A percentile compares a stretch with the other conserved stretches of the same genome.
Conservation (phyloP, 78 protist genomes). For the Neovahlkampfia damariscottae region DNA sequence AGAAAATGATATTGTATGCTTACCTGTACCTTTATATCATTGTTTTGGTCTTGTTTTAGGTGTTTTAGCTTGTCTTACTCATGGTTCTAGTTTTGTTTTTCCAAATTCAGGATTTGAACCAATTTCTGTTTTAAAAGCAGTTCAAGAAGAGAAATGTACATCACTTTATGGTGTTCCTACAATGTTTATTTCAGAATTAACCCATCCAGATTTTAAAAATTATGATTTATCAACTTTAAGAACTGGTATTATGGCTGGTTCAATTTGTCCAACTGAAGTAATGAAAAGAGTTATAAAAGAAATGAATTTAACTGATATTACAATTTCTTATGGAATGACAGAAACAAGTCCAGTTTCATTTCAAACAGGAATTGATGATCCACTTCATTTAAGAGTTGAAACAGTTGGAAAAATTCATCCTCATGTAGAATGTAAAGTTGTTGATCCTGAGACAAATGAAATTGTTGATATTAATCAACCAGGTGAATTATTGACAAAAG, state of each 20-base stretch:
- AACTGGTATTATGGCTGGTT: constrained; percentile 68
- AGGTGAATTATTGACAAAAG: constrained; percentile 49
- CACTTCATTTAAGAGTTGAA: background rate
- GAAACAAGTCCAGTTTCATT: constrained; percentile 57
- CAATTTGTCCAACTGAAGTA: constrained; percentile 37
- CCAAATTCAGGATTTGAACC: constrained; percentile 41
- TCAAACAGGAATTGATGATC: constrained; percentile 18
- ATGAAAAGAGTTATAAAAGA: constrained; percentile 26
- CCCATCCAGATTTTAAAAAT: background rate
- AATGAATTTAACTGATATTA: constrained; percentile 29
- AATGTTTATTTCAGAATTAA: constrained; percentile 44
- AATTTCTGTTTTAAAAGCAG: constrained; percentile 16
- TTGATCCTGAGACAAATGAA: constrained; percentile 5
- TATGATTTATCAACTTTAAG: constrained; percentile 25
- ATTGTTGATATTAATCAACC: constrained; percentile 2
- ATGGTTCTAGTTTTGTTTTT: constrained; percentile 22
- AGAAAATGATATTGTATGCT: constrained; percentile 21
- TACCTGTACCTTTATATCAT: constrained; percentile 74
- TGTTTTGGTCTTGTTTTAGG: constrained; percentile 61
- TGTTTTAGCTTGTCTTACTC: constrained; percentile 16
- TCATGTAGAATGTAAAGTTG: constrained; percentile 35
- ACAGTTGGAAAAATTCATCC: constrained; percentile 46
- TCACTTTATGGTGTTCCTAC: constrained; percentile 65
- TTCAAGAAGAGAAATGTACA: constrained; percentile 33
- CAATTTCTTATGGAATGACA: constrained; percentile 64